Evolutionary conservation across 2,329 filamentous ascomycete genomes (phyloP).

Genomic region (Stemphylium beticola): DNA sequence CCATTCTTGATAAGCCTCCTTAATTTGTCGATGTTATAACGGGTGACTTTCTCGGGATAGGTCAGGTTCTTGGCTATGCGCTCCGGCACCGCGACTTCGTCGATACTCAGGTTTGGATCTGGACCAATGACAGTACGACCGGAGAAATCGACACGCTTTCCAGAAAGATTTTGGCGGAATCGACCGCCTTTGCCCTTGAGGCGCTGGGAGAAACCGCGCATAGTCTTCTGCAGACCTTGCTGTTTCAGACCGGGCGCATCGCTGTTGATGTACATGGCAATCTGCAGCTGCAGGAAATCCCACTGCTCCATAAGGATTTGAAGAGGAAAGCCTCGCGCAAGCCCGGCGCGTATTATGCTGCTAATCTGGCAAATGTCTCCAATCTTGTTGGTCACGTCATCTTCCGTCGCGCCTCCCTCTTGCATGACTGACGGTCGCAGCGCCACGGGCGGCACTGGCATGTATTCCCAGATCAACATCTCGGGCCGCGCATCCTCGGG

Average conservation of each 20-base stretch:
- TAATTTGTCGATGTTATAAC: constrained; percentile 85
- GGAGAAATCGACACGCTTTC: constrained; percentile 98
- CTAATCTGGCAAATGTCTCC: constrained; percentile 95
- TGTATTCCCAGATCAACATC: constrained; percentile 97
- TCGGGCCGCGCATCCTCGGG: constrained; percentile 87
- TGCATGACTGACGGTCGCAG: constrained; percentile 94
- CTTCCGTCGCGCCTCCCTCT: constrained; percentile 91
- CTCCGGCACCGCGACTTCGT: constrained; percentile 89
- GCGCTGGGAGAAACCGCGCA: constrained; percentile 91
- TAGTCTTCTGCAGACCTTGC: constrained; percentile 83
- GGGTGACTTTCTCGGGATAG: constrained; percentile 86
- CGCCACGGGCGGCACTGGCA: constrained; percentile 91
- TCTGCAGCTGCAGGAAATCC: constrained; percentile 94
- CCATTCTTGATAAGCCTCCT: constrained; percentile 77
- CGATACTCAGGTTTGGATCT: constrained; percentile 90
- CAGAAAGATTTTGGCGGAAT: constrained; percentile 94
- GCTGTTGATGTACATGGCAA: constrained; percentile 98
- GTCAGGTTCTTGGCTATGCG: constrained; percentile 96
- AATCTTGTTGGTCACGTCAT: constrained; percentile 96
- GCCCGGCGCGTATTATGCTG: constrained; percentile 79
- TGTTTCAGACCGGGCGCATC: constrained; percentile 93
- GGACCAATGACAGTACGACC: constrained; percentile 97
- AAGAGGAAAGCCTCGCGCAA: constrained; percentile 83
- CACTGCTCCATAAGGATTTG: constrained; percentile 96
- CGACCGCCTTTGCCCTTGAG: constrained; percentile 97